phyloP scores from a whole-genome alignment of 345 rosid species.

The Lepidium aucheri region DNA sequence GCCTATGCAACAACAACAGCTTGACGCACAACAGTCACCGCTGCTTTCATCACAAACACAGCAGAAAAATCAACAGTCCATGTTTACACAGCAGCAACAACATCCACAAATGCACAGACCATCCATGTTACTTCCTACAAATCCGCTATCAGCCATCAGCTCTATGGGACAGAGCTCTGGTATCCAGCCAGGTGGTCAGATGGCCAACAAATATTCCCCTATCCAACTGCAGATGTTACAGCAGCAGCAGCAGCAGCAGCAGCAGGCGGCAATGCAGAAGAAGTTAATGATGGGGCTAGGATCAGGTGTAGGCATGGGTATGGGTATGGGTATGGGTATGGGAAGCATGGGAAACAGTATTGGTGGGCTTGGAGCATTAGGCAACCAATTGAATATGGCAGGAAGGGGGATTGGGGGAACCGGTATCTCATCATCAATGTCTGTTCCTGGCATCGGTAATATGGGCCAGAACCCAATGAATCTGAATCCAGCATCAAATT shows the following conservation, averaged over 20 bases:
- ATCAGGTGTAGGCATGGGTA: constrained; percentile 33
- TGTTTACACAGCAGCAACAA: constrained; percentile 61
- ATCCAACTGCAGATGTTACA: constrained; percentile 68
- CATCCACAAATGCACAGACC: constrained; percentile 70
- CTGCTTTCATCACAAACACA: constrained; percentile 37
- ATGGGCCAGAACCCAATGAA: constrained; percentile 60
- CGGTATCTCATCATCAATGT: constrained; percentile 73
- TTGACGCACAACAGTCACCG: constrained; percentile 50
- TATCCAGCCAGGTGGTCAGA: constrained; percentile 66
- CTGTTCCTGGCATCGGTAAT: constrained; percentile 50
- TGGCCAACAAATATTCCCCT: constrained; percentile 55
- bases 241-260: constrained; percentile 57
- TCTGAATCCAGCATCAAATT: constrained; percentile 40
- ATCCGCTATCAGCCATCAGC: constrained; percentile 52
- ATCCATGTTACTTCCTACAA: constrained; percentile 48
- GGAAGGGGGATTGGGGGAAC: constrained; percentile 64
- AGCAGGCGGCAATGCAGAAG: constrained; percentile 49
- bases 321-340: constrained; percentile 41
- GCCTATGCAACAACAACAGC: constrained; percentile 57
- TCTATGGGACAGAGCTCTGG: constrained; percentile 58
- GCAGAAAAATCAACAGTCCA: constrained; percentile 43
- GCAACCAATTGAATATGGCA: constrained; percentile 56
- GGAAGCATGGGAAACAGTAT: constrained; percentile 58
- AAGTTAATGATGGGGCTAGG: constrained; percentile 67
- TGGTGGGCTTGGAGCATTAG: constrained; percentile 53